Evolutionary conservation across 2,329 filamentous ascomycete species (phyloP), one percentile per base, ranked within the genome.

Genomic region (Pseudodiploospora longispora): DNA sequence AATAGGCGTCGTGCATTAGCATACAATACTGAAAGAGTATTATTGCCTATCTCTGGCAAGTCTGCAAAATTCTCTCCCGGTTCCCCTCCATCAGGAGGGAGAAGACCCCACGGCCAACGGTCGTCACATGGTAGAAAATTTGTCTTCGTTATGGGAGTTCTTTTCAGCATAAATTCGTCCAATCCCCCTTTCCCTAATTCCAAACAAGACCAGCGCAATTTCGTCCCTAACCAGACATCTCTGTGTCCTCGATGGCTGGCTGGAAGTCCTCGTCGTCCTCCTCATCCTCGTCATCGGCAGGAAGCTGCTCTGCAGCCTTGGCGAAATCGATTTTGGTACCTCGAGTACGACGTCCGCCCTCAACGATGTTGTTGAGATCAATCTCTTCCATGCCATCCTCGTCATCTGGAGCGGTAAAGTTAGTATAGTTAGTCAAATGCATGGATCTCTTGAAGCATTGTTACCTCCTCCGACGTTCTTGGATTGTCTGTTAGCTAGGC

Each of bases 291-390:
- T 86, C 82, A n/a, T 81, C 78, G 51, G 74, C 78, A 38, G 78
- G 80, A 56, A 85, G 78, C 66, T 95, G 82, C 67, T 85, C 76
- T 28, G 87, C 88, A 19, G 90, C 90, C 72, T 95, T 89, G 59
- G 85, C 85, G 69, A 87, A 97, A 75, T 97, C 87, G 63, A 97
- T 96, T 60, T 82, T 77, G 67, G 87, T 87, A 61, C 90, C 90
- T 60, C 91, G 91, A 51, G 91, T 97, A 66, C 93, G 91, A 57
- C 83, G 80, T 51, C 83, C 83, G 52, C 75, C 77, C 47, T 70
- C 64, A 61, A 97, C 82, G 64, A 97, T 95, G 76, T 97, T 97
- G 64, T 79, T 78, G 46, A 79, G 72, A 62, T 95, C 87, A 64
- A 98, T 96, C 69, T 91, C 90, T 63, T 94, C 87, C 75, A 95